phyloP scores from a whole-genome alignment of 352 stramenopile genomes.

The Phytophthora megakarya region DNA sequence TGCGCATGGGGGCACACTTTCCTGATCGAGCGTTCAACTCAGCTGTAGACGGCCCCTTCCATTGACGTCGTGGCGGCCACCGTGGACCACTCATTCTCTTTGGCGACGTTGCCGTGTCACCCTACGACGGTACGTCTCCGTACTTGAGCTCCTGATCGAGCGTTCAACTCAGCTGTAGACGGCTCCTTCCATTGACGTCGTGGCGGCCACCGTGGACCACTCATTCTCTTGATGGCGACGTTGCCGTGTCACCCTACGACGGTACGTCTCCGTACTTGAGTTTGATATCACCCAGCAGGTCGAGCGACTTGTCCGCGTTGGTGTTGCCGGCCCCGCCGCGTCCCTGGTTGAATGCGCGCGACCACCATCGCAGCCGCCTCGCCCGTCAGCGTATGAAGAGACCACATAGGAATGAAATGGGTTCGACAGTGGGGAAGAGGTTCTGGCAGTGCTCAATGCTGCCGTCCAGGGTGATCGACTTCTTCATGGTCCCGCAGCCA shows the following conservation, averaged over 20 bases:
- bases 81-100: too few species aligned
- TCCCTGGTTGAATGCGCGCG: constrained; percentile 52
- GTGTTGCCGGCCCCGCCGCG: constrained; percentile 50
- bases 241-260: constrained; percentile 91
- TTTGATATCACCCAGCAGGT: constrained; percentile 66
- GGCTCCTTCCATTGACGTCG: constrained; percentile 69
- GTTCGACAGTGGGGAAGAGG: too few species aligned
- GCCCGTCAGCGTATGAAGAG: too few species aligned
- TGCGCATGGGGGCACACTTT: too few species aligned
- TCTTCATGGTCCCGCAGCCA: too few species aligned
- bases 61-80: too few species aligned
- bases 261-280: constrained; percentile 68
- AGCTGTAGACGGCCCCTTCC: too few species aligned
- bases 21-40: too few species aligned
- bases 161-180: constrained; percentile 46
- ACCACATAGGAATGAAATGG: too few species aligned
- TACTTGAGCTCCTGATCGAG: constrained; percentile 59
- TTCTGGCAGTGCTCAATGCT: too few species aligned
- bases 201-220: constrained; percentile 90
- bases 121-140: constrained; percentile 46
- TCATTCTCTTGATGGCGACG: constrained; percentile 92
- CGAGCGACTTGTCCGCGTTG: constrained; percentile 66
- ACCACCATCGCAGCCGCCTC: constrained; percentile 34
- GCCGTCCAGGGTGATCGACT: too few species aligned
- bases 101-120: too few species aligned